These are phyloP conservation scores for Globisporangium apiculatum DNA, from an alignment of 352 stramenopile species.

Conservation along the genomic window DNA sequence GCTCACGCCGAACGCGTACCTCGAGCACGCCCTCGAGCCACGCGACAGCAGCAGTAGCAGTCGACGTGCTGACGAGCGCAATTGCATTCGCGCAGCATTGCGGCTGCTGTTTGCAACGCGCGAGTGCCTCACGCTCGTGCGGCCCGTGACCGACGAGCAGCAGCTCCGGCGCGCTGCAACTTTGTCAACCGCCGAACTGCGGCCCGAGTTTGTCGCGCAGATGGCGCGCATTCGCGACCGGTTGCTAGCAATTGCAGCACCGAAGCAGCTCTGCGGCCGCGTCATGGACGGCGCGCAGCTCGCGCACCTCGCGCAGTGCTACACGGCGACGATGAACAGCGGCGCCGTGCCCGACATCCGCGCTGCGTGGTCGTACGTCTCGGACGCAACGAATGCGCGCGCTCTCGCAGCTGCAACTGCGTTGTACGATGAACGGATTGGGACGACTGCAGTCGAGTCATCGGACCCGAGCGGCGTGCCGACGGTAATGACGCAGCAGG, in stretches of 20 bases:
- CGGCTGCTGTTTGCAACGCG: conserved; percentile 63
- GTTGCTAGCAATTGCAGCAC: conserved; percentile 38
- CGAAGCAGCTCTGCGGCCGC: conserved; percentile 68
- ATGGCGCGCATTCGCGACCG: conserved; percentile 48
- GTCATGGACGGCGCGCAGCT: conserved; percentile 56
- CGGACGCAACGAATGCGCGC: conserved; percentile 65
- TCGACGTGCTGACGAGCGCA: conserved; percentile 55
- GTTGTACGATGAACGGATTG: conserved; percentile 51
- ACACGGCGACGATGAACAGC: conserved; percentile 75
- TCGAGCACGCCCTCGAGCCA: conserved; percentile 66
- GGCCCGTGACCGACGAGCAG: conserved; percentile 61
- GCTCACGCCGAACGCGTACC: conserved; percentile 64
- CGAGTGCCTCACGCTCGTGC: conserved; percentile 73
- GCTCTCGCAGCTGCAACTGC: conserved; percentile 45
- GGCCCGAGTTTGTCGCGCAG: conserved; percentile 71
- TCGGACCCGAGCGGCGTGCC: conserved; percentile 16
- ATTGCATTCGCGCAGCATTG: conserved; percentile 58
- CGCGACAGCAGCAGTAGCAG: conserved; percentile 24
- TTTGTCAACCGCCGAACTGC: conserved; percentile 42
- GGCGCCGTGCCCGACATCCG: conserved; percentile 76
- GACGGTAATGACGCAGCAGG: conserved; percentile 39
- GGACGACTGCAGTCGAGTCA: conserved; percentile 14
- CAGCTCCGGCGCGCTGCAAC: conserved; percentile 51
- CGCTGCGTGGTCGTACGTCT: conserved; percentile 78
- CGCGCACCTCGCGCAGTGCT: conserved; percentile 52